These are phyloP conservation scores for Primulina huaijiensis DNA, from an alignment of 257 asterid species.

Conservation along the genomic window DNA sequence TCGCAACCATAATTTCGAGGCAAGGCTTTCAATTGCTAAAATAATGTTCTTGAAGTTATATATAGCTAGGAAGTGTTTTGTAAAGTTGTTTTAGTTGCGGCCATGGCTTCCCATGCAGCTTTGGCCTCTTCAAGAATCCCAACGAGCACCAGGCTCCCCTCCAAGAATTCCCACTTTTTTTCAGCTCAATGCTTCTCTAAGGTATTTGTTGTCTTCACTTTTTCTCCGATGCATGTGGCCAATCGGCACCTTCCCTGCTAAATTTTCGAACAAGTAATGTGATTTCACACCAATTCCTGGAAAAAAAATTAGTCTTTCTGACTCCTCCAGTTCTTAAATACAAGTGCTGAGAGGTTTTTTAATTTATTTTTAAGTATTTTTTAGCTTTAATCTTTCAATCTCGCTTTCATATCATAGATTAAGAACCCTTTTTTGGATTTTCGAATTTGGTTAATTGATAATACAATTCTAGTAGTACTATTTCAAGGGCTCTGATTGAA, in stretches of 20 bases:
- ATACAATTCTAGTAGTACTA: not conserved
- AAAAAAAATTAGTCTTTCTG: too few relatives aligned
- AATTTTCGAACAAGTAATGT: not conserved
- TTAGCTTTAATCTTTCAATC: too few relatives aligned
- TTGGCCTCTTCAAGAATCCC: conserved; percentile 87
- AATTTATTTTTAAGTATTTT: too few relatives aligned
- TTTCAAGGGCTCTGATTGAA: conserved; percentile 7
- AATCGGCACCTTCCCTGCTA: not conserved
- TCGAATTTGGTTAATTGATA: not conserved
- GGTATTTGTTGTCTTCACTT: conserved; percentile 26
- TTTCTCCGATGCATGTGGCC: not conserved
- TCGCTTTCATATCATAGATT: too few relatives aligned
- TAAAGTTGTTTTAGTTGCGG: conserved; percentile 42
- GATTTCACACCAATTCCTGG: not conserved
- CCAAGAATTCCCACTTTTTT: conserved; percentile 46
- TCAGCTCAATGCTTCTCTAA: conserved; percentile 67
- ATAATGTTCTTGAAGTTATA: conserved; percentile 22
- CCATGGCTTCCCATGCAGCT: conserved; percentile 91
- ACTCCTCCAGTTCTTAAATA: too few relatives aligned
- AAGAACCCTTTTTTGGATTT: not conserved
- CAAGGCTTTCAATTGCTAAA: not conserved
- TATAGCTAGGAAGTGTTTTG: conserved; percentile 11
- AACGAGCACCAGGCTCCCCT: conserved; percentile 50
- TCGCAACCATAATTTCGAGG: conserved; percentile 41
- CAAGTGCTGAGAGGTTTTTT: too few relatives aligned